Base-by-base conservation (phyloP, 441 rosid genomes). In the Gossypium aridum region DNA sequence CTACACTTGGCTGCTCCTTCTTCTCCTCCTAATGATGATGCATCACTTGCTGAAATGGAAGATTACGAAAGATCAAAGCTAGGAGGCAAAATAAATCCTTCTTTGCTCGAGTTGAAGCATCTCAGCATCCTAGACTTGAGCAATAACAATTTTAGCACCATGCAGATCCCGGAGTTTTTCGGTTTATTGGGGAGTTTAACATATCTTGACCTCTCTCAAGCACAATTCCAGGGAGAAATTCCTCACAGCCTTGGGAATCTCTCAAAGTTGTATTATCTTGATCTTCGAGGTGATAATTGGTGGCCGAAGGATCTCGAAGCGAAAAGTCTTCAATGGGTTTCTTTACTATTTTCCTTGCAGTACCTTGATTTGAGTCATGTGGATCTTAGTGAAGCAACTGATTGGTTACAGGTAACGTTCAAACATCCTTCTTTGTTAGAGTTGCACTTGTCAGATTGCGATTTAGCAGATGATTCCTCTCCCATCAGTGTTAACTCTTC, bases 171-270 rank as follows among this genome's bases (percentile, higher is more conserved):
- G 0, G 0, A 20, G 16, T 78, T 78, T 34, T 28, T 78, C 0
- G 47, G 63, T 3, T 25, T 19, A 4, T 28, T 70, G 4, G 8
- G 47, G 23, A 25, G 49, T 51, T 7, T 77, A 17, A 57, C 54
- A n/a, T 57, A 49, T 59, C 77, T 77, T 54, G 49, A 74, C 56
- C 72, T 80, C 60, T 74, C 71, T 0, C 0, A 0, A 0, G 9
- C 78, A 0, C 5, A 2, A 14, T 55, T 77, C n/a, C 0, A 0
- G 0, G 60, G 65, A 12, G 62, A 5, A 22, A 47, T 73, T 0
- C 68, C 72, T 6, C 14, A 31, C 20, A 53, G 75, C 19, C 66
- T 80, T 9, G 74, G 76, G 13, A 80, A 80, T 59, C 81, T 81
- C 17, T 34, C 81, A 0, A 9, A 43, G 25, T 64, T 81, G 64